Evolutionary conservation across 1,284 basidiomycete species (phyloP), one percentile per base, ranked within the genome.

Genomic region (Gomphus sp.): DNA sequence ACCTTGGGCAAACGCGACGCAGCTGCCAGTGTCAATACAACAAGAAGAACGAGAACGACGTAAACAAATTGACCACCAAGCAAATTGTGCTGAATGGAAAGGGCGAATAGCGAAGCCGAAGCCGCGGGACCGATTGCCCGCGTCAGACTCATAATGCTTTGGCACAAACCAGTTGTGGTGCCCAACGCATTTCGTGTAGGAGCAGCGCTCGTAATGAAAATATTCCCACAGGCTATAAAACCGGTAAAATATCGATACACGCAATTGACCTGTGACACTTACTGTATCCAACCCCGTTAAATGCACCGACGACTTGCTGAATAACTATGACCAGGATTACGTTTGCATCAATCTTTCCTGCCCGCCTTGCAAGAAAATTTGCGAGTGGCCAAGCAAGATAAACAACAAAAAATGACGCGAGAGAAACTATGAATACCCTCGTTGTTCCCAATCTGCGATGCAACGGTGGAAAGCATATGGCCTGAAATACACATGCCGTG

Each of bases 401-500:
- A 51, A 66, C 67, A 59, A 67, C 67, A 34, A 28, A 16, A 41
- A n/a, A 58, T 5, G 50, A 18, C 33, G 28, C n/a, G 12, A 31
- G 28, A 11, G 18, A 6, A 1, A 2, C n/a, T 18, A 34, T 44
- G 7, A 37, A 33, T 12, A 44, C 10, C 16, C 11, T 18, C 14
- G 37, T 39, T 11, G 79, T 77, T 4, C 87, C 86, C 63, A 74
- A 74, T 4, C 71, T 65, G 41, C 79, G 74, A 59, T 84, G 76
- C 2, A 86, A 69, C 59, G 66, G 74, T 5, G 84, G 74, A 62
- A 86, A 84, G 69, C 82, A 62, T 16, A 81, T 72, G 0, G 77
- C 74, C 65, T 87, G 85, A 63, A 84, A 73, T 12, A 76, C 8
- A 1, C 84, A 87, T 61, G 85, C 81, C 56, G 80, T 64, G 16